A percentile compares a stretch with the other conserved stretches of the same genome.
Evolutionary conservation across 108 stramenopile species (phyloP).

Genomic region (Nitzschia sp.): DNA sequence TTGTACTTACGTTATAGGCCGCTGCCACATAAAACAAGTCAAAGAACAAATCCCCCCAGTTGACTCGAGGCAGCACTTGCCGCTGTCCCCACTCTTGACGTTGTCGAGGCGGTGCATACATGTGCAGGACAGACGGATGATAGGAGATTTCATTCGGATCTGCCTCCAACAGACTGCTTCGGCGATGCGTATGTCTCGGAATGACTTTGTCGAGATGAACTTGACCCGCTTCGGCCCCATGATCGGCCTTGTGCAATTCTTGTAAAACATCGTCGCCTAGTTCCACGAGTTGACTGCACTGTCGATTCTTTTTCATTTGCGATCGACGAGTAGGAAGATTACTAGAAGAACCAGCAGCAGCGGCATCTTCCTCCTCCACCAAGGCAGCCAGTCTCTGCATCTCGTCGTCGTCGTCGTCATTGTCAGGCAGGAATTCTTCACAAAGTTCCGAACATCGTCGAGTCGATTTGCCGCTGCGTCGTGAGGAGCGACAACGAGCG

Average conservation of each 20-base stretch:
- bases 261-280: not conserved
- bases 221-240: not conserved
- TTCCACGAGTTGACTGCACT: not conserved
- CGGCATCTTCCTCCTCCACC: too few species aligned
- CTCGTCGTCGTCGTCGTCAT: too few species aligned
- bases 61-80: constrained; percentile 43
- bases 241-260: too few species aligned
- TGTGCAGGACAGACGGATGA: constrained; percentile 1
- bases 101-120: constrained; percentile 52
- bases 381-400: too few species aligned
- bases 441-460: too few species aligned
- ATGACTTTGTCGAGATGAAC: not conserved
- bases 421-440: too few species aligned
- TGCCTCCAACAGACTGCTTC: not conserved
- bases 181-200: not conserved
- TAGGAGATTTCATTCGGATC: constrained; percentile 22
- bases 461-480: too few species aligned
- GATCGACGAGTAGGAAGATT: too few species aligned
- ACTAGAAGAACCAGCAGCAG: too few species aligned
- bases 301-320: not conserved
- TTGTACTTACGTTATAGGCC: constrained; percentile 58
- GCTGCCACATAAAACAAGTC: constrained; percentile 70
- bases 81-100: constrained; percentile 46
- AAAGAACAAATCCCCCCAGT: constrained; percentile 76
- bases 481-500: too few species aligned